Evolutionary conservation across 83 land plant species (phyloP).

Genomic region (Larix sibirica): DNA sequence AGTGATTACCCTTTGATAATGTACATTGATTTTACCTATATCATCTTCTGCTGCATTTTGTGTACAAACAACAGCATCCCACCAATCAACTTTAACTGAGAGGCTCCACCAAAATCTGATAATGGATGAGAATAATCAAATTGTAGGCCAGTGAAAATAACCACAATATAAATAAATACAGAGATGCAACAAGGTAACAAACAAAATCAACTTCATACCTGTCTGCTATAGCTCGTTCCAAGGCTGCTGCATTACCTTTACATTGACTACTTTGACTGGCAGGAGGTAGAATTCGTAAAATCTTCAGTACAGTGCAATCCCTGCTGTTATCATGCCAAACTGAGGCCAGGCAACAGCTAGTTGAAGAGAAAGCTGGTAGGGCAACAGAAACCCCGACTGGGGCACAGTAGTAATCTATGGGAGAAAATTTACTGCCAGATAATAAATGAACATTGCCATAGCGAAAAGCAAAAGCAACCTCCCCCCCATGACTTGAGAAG

Average conservation of each 20-base stretch:
- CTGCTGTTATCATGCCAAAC: slow-evolving; percentile 85
- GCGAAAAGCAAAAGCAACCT: slow-evolving; percentile 81
- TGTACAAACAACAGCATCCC: slow-evolving; percentile 98
- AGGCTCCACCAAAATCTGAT: slow-evolving; percentile 99
- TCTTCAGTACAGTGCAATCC: slow-evolving; percentile 69
- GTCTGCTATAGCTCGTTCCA: slow-evolving; percentile 96
- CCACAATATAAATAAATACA: background rate
- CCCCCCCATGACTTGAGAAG: slow-evolving; percentile 93
- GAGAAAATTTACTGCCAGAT: slow-evolving; percentile 74
- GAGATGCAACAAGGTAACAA: background rate
- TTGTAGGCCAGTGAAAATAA: background rate
- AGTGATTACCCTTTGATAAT: background rate
- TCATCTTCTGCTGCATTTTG: slow-evolving; percentile 96
- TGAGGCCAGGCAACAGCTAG: slow-evolving; percentile 89
- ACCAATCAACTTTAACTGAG: slow-evolving; percentile 93
- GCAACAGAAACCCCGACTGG: slow-evolving; percentile 77
- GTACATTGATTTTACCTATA: slow-evolving; percentile 51
- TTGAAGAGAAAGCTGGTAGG: slow-evolving; percentile 91
- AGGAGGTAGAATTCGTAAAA: slow-evolving; percentile 81
- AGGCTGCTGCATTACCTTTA: slow-evolving; percentile 50
- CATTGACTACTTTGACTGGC: slow-evolving; percentile 46
- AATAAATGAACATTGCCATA: slow-evolving; percentile 85
- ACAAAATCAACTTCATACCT: slow-evolving; percentile 46
- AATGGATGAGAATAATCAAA: background rate
- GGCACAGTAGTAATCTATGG: slow-evolving; percentile 73